Evolutionary conservation across 2,329 filamentous ascomycete species (phyloP), one percentile per base, ranked within the genome.

Genomic region (Botrytis hyacinthi): DNA sequence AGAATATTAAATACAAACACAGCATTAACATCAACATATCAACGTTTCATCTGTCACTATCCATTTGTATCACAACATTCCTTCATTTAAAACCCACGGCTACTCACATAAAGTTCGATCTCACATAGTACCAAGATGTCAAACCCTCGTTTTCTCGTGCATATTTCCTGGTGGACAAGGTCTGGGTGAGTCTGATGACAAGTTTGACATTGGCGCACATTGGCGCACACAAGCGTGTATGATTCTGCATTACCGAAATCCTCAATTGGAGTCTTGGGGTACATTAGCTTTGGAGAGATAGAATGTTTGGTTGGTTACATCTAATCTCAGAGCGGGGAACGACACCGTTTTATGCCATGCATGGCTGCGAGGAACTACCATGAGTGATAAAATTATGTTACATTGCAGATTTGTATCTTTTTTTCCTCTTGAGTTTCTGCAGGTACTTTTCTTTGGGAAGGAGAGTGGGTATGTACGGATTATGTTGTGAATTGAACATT

Each of bases 61-160:
- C 63, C 44, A 22, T 67, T 26, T 10, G 29, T 67, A 67, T 54
- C 42, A 37, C 63, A 37, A 35, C 63, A 29, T 68, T 14, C 32
- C 46, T 40, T 68, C 65, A 68, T 68, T 54, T 68, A 37, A 54
- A 42, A 22, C 4, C 48, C n/a, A 29, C 66, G 48, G 66, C 66
- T 29, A 22, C 66, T 16, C 66, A 32, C 48, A 42, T 42, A 1
- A 10, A 22, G 4, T 29, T 9, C 20, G 26, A 54, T 57, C 66
- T 68, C 66, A 57, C 48, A 29, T 57, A 2, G 37, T 20, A 68
- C 66, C 48, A 68, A 26, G 54, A 42, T 68, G 66, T 68, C 66
- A 68, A 68, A 42, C n/a, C 66, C 66, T 68, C 66, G 66, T 68
- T 57, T 68, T 68, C 66, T 68, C 66, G 66, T 68, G 66, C 66